Evolutionary conservation across 1,284 basidiomycete genomes (phyloP).

Genomic region (Leccinum huronense): DNA sequence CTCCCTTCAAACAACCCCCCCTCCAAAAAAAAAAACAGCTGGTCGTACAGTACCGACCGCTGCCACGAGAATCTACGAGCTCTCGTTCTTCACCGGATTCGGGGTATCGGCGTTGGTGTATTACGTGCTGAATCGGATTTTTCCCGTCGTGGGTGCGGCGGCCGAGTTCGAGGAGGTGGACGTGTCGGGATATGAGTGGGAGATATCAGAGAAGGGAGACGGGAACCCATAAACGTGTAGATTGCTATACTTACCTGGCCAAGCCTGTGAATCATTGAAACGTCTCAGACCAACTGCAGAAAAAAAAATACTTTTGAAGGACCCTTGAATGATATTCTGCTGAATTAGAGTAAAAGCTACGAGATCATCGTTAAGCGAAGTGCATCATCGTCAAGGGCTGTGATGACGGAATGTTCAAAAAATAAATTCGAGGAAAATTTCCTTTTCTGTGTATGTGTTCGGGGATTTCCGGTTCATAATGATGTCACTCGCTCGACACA

Average conservation of each 20-base stretch:
- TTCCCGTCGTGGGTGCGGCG: constrained; percentile 56
- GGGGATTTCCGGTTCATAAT: constrained; percentile 30
- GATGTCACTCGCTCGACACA: constrained; percentile 22
- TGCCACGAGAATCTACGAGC: constrained; percentile 68
- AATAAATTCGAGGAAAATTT: constrained; percentile 7
- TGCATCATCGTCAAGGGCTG: not conserved
- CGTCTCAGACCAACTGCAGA: not conserved
- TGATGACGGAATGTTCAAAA: not conserved
- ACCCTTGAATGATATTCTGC: no score
- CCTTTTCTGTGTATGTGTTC: constrained; percentile 23
- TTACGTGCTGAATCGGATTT: constrained; percentile 53
- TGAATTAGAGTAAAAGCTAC: no score
- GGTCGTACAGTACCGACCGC: constrained; percentile 59
- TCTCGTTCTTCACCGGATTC: constrained; percentile 80
- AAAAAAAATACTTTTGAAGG: not conserved
- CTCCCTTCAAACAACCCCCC: not conserved
- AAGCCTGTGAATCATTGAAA: not conserved
- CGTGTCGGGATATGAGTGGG: constrained; percentile 39
- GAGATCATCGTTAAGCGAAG: not conserved
- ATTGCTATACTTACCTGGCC: not conserved
- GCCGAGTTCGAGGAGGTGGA: constrained; percentile 63
- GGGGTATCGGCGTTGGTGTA: constrained; percentile 68
- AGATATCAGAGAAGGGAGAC: not conserved
- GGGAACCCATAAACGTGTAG: not conserved
- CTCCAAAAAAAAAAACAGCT: constrained; percentile 33